Conservation (phyloP, 148 eudicot species). For the Rhododendron ferrugineum region DNA sequence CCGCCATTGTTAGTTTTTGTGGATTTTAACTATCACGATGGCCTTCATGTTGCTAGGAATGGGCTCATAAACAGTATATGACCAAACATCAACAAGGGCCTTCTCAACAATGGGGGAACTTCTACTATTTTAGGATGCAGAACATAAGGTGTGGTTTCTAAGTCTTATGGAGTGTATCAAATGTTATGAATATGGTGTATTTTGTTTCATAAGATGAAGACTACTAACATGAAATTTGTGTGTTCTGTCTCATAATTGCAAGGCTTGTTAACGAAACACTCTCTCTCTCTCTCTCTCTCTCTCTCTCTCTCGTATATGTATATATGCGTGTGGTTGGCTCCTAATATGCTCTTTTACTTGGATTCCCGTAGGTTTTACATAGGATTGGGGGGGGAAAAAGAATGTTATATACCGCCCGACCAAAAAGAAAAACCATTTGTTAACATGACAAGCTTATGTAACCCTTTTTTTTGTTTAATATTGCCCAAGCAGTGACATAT, state of each 20-base stretch:
- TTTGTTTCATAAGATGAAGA: not conserved
- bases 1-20: not conserved
- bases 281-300: not conserved
- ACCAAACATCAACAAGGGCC: constrained; percentile 95
- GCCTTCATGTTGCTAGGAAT: constrained; percentile 44
- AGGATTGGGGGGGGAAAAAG: not conserved
- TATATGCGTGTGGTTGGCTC: not conserved
- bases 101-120: constrained; percentile 99
- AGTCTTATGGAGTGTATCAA: not conserved
- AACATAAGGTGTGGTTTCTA: constrained; percentile 58
- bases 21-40: not conserved
- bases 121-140: constrained; percentile 95
- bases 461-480: not conserved
- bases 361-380: not conserved
- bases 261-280: not conserved
- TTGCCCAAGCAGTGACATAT: constrained; percentile 66
- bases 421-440: not conserved
- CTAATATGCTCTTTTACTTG: not conserved
- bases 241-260: not conserved
- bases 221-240: not conserved
- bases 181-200: not conserved
- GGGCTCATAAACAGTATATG: constrained; percentile 96
- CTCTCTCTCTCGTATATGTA: not conserved
- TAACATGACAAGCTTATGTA: not conserved
- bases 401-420: not conserved